Conservation (phyloP, 208 protist genomes). For the Trypanosoma platydactyli region DNA sequence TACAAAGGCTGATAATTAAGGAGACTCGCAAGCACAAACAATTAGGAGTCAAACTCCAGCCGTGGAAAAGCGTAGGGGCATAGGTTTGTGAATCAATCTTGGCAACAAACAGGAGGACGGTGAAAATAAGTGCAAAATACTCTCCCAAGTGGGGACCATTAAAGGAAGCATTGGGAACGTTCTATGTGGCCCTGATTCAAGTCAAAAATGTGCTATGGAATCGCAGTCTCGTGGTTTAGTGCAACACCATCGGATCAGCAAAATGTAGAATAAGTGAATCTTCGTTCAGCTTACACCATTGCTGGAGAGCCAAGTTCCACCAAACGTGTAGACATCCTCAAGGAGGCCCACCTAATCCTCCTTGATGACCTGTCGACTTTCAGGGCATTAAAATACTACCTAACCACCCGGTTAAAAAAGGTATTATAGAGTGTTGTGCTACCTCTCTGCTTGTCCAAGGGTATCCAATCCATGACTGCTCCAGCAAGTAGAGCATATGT, state of each 20-base stretch:
- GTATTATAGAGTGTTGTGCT: too few species aligned
- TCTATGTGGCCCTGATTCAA: constrained; percentile 12
- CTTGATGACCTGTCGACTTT: too few species aligned
- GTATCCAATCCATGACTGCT: too few species aligned
- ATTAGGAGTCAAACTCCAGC: constrained; percentile 12
- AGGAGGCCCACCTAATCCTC: too few species aligned
- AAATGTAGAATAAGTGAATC: background rate
- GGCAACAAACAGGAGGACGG: background rate
- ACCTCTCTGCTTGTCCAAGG: too few species aligned
- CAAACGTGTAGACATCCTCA: too few species aligned
- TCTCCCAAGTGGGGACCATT: constrained; percentile 10
- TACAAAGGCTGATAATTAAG: background rate
- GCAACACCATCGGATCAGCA: background rate
- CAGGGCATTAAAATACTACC: too few species aligned
- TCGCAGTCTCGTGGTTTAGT: constrained; percentile 6
- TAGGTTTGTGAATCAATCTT: background rate
- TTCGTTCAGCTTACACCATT: constrained; percentile 2
- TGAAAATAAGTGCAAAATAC: constrained; percentile 7
- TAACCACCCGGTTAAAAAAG: too few species aligned
- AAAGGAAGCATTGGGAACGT: constrained; percentile 4
- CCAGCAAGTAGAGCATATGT: too few species aligned
- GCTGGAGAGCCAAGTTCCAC: background rate
- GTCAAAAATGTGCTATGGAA: constrained; percentile 11
- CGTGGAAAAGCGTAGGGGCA: constrained; percentile 5
- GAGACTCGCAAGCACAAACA: constrained; percentile 10